Evolutionary conservation across 129 eudicot genomes (phyloP).

Genomic region (Helianthus annuus): DNA sequence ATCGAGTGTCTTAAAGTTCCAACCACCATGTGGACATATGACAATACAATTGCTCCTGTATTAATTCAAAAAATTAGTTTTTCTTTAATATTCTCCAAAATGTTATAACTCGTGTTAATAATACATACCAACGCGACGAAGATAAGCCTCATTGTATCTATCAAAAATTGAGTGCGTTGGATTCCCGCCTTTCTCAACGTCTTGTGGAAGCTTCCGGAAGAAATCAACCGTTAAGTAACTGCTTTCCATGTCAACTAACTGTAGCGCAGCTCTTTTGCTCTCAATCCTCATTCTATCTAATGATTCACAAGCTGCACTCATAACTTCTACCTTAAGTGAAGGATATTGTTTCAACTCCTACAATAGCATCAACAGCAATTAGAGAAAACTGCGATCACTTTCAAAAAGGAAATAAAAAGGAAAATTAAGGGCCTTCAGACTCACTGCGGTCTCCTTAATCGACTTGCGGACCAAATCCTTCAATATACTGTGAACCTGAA

Average conservation of each 20-base stretch:
- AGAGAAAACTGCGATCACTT: neutral
- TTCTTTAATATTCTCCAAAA: neutral
- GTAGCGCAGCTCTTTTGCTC: slow-evolving; percentile 86
- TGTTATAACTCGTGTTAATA: neutral
- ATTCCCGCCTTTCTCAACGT: slow-evolving; percentile 93
- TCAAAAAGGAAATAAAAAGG: neutral
- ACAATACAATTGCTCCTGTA: slow-evolving; percentile 77
- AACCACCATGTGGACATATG: slow-evolving; percentile 91
- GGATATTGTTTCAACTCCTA: slow-evolving; percentile 96
- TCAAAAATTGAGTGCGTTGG: slow-evolving; percentile 95
- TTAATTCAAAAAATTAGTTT: neutral
- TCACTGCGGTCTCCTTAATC: slow-evolving; percentile 76
- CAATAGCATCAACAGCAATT: slow-evolving; percentile 10
- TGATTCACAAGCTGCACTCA: slow-evolving; percentile 77
- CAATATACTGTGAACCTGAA: slow-evolving; percentile 85
- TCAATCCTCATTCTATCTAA: slow-evolving; percentile 85
- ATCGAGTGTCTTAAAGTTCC: slow-evolving; percentile 78
- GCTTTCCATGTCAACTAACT: slow-evolving; percentile 93
- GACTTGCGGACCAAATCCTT: slow-evolving; percentile 91
- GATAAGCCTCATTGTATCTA: slow-evolving; percentile 88
- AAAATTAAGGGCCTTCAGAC: slow-evolving; percentile 17
- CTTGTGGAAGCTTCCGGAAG: slow-evolving; percentile 98
- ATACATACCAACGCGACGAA: slow-evolving; percentile 77
- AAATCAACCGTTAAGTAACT: slow-evolving; percentile 90
- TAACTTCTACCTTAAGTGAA: slow-evolving; percentile 80